phyloP scores from a whole-genome alignment of 371 early-diverging fungal species.

The Lichtheimia corymbifera region DNA sequence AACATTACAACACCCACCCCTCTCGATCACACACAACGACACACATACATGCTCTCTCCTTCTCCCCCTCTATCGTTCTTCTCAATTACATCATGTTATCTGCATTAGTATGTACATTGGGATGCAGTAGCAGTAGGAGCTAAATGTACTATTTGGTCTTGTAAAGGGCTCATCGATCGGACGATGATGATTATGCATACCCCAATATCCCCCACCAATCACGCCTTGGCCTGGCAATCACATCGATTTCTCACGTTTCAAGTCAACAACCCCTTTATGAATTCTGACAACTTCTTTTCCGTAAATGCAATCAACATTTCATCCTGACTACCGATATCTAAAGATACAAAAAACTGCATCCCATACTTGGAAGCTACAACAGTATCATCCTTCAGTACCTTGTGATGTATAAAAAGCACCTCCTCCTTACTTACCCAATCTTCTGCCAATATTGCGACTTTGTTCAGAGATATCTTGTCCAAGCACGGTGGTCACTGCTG shows the following conservation, averaged over 20 bases:
- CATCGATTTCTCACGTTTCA: slow-evolving; percentile 5
- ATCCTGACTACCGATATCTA: slow-evolving; percentile 35
- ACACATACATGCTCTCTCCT: no score
- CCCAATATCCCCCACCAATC: no score
- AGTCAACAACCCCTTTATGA: slow-evolving; percentile 30
- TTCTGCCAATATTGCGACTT: slow-evolving; percentile 39
- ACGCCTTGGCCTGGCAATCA: no score
- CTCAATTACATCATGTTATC: no score
- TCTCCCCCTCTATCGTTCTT: no score
- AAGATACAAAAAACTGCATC: slow-evolving; percentile 45
- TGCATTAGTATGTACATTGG: no score
- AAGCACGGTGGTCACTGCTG: slow-evolving; percentile 48
- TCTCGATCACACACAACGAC: no score
- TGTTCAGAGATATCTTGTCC: slow-evolving; percentile 45
- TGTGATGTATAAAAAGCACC: not conserved
- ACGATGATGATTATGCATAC: no score
- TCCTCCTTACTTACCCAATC: slow-evolving; percentile 37
- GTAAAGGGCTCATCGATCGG: no score
- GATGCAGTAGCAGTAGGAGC: no score
- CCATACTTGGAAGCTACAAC: slow-evolving; percentile 36
- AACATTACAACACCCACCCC: no score
- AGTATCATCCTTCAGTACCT: not conserved
- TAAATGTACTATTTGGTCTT: no score
- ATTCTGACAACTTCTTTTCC: slow-evolving; percentile 45
- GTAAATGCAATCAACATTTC: slow-evolving; percentile 46